Base-by-base conservation (phyloP, 805 yeast genomes). In the Pichia heedii region DNA sequence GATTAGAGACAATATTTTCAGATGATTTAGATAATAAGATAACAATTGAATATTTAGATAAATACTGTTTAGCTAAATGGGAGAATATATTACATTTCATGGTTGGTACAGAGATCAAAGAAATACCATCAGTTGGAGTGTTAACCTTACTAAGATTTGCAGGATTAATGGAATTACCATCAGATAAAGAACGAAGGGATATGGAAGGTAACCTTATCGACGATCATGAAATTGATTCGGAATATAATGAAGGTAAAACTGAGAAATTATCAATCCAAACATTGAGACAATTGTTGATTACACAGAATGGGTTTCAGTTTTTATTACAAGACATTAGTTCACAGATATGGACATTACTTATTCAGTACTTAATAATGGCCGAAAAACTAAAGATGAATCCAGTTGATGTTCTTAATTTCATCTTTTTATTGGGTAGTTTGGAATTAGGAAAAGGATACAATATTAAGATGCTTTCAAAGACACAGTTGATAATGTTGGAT, bases 21-120 rank as follows among this genome's bases (percentile, higher is more conserved):
- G 96, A 94, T n/a, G 77, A 30, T 73, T 50, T 42, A 9, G 73
- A 76, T 37, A 73, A 75, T 43, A 66, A 66, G 26, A 82, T 84
- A 5, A 79, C 76, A 38, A 62, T 79, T n/a, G 73, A 70, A 32
- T 82, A 81, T 54, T 67, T 90, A 39, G 94, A 86, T 52, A 69
- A 69, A 33, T 89, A 87, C 63, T 95, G 96, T 13, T 74, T 87
- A 7, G 75, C 73, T 37, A 87, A 84, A 57, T 93, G 98, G 98
- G 99, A 93, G 59, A 77, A 86, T 8, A 90, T 93, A 52, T 69
- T 93, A 54, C 97, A 93, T 69, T 93, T 82, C 66, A 90, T 93
- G 97, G 99, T 93, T 36, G 96, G 97, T 2, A 86, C 97, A 0
- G 84, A 85, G 41, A 65, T 81, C 37, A 69, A 75, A 11, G 72